phyloP scores from a whole-genome alignment of 208 protist species.

The Acanthamoeba lenticulata region DNA sequence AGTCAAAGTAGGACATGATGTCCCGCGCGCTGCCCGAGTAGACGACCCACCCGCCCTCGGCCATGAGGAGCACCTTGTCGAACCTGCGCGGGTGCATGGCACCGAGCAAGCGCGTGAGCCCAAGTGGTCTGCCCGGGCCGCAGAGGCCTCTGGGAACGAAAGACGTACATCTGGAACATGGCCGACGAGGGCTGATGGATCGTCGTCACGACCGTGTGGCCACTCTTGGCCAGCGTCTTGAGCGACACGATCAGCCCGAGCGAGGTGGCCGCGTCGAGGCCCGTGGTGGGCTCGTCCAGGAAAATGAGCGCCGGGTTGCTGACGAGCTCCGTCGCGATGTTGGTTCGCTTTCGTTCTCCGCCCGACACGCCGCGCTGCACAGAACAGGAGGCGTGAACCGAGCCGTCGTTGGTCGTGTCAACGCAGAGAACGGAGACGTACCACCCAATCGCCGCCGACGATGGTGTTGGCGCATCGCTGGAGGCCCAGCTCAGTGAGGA shows the following conservation, averaged over 20 bases:
- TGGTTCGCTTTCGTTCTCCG: slow-evolving; percentile 79
- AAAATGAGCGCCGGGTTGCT: slow-evolving; percentile 73
- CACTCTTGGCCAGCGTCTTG: slow-evolving; percentile 85
- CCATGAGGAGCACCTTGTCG: slow-evolving; percentile 71
- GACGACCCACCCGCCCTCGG: slow-evolving; percentile 25
- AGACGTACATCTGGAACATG: slow-evolving; percentile 80
- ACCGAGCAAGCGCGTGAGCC: no score
- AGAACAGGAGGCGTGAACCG: not conserved
- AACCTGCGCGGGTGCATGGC: no score
- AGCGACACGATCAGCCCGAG: slow-evolving; percentile 88
- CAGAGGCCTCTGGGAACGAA: no score
- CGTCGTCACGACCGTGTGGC: slow-evolving; percentile 89
- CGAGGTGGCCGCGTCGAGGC: slow-evolving; percentile 91
- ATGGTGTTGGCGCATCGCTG: not conserved
- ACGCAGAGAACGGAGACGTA: not conserved
- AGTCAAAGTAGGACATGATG: not conserved
- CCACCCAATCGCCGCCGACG: slow-evolving; percentile 13
- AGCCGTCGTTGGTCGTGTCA: not conserved
- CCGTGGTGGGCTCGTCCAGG: slow-evolving; percentile 75
- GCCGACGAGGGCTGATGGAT: slow-evolving; percentile 94
- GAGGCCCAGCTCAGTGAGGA: slow-evolving; percentile 68
- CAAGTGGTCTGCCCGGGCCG: no score
- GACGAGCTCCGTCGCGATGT: slow-evolving; percentile 79
- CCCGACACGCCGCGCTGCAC: not conserved
- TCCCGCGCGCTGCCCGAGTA: not conserved